Evolutionary conservation across 2,329 filamentous ascomycete species (phyloP).

Genomic region (Nemania sp.): DNA sequence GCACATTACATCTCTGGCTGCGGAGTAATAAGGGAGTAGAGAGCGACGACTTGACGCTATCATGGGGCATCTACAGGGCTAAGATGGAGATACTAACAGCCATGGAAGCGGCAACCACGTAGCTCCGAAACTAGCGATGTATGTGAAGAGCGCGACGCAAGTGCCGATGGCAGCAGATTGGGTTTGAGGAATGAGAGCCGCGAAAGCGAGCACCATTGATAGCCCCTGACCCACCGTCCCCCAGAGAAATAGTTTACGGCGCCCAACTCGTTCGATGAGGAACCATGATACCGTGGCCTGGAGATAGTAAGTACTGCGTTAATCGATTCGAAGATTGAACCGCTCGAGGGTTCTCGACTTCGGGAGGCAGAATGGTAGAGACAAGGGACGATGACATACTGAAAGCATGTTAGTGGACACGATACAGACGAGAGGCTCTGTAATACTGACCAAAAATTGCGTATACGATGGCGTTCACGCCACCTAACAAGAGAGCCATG

Average conservation of each 20-base stretch:
- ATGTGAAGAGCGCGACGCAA: conserved; percentile 69
- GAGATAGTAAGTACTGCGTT: conserved; percentile 10
- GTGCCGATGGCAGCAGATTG: conserved; percentile 67
- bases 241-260: conserved; percentile 52
- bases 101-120: conserved; percentile 68
- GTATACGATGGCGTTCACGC: conserved; percentile 62
- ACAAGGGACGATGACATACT: conserved; percentile 18
- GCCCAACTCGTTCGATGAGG: conserved; percentile 52
- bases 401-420: conserved; percentile 10
- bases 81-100: conserved; percentile 42
- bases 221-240: conserved; percentile 54
- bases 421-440: not conserved
- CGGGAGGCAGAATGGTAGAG: not conserved
- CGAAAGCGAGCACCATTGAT: conserved; percentile 65
- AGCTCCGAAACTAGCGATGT: conserved; percentile 71
- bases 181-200: conserved; percentile 67
- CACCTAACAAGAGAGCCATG: conserved; percentile 58
- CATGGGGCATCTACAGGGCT: not conserved
- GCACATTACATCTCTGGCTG: not conserved
- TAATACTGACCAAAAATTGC: conserved; percentile 53
- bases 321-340: not conserved
- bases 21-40: not conserved
- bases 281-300: conserved; percentile 57
- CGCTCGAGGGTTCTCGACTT: not conserved
- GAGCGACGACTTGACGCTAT: not conserved